These are phyloP conservation scores for Fusarium tjaetaba DNA, from an alignment of 2,329 filamentous ascomycete species.

Conservation along the genomic window DNA sequence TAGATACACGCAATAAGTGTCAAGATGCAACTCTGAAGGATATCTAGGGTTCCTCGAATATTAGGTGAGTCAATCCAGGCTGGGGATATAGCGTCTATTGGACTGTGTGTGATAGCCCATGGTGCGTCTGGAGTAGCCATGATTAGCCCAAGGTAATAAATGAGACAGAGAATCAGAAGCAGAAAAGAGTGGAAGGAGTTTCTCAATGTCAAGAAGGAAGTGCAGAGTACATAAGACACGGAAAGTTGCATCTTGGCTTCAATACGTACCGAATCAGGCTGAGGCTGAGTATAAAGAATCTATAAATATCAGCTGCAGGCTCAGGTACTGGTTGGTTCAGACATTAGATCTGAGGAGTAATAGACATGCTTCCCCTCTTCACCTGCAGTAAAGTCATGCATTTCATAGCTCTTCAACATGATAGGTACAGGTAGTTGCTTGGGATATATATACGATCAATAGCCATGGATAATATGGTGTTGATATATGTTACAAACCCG, in stretches of 20 bases:
- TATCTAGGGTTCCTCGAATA: constrained; percentile 14
- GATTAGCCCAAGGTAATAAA: neutral
- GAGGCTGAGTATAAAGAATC: neutral
- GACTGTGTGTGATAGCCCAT: neutral
- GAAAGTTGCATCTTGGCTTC: neutral
- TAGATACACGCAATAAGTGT: constrained; percentile 51
- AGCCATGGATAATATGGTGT: neutral
- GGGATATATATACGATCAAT: neutral
- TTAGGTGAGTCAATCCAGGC: neutral
- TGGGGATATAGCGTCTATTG: neutral
- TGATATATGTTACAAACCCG: constrained; percentile 7
- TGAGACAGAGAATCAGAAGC: neutral
- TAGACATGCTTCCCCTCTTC: neutral
- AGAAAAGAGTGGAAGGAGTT: neutral
- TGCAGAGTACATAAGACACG: neutral
- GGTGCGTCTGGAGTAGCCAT: neutral
- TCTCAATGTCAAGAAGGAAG: neutral
- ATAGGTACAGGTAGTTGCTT: neutral
- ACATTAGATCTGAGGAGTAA: neutral
- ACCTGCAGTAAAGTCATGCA: neutral
- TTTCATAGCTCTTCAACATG: neutral
- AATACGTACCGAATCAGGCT: constrained; percentile 4
- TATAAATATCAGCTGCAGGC: neutral
- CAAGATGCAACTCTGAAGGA: constrained; percentile 49
- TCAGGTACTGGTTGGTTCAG: neutral